phyloP scores from a whole-genome alignment of 441 rosid genomes.

The Arabidopsis hybrid region DNA sequence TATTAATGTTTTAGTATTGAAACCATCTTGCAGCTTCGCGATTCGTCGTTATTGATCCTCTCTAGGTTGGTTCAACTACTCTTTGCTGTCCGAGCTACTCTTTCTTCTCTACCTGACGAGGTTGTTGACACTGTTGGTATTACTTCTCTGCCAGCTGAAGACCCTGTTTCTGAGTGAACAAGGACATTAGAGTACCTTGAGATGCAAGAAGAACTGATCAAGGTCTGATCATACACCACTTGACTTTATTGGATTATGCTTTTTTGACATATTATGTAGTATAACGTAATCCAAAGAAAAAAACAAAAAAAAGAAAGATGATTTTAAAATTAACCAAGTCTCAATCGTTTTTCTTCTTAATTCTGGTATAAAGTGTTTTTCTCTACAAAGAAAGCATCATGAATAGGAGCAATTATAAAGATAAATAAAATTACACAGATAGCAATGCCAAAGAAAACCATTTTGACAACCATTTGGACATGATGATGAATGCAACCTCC shows the following conservation, averaged over 20 bases:
- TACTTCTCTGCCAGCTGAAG: constrained; percentile 89
- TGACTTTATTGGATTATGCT: background rate
- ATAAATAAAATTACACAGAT: no score
- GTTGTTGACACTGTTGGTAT: constrained; percentile 95
- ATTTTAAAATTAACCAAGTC: no score
- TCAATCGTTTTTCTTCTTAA: no score
- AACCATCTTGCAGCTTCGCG: constrained; percentile 65
- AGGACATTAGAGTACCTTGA: constrained; percentile 90
- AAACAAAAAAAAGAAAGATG: no score
- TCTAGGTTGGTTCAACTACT: constrained; percentile 57
- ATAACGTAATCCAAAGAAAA: no score
- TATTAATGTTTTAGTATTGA: constrained; percentile 29
- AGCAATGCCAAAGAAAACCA: no score
- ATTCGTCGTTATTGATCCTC: constrained; percentile 82
- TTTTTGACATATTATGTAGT: background rate
- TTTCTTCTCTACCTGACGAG: constrained; percentile 95
- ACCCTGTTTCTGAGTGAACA: constrained; percentile 86
- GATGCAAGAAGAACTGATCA: constrained; percentile 94
- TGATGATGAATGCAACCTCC: no score
- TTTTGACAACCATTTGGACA: no score
- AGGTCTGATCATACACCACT: constrained; percentile 55
- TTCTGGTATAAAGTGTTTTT: no score
- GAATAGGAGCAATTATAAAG: no score
- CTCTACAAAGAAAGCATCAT: no score
- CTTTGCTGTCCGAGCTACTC: constrained; percentile 81